Evolutionary conservation across 148 eudicot species (phyloP).

Genomic region (Persicaria tinctoria): DNA sequence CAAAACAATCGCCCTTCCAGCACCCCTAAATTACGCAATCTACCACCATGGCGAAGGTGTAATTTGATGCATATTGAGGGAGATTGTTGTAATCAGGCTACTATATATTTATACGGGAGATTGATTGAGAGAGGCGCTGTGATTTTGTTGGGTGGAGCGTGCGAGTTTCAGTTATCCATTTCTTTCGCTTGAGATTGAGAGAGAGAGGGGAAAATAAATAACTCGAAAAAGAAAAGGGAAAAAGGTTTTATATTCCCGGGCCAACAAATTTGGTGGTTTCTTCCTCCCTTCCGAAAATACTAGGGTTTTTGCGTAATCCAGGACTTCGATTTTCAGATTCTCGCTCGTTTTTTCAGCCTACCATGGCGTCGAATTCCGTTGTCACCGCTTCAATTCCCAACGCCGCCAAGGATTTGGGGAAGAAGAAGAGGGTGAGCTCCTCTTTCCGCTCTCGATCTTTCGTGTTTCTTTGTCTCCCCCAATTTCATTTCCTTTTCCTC

Average conservation of each 20-base stretch:
- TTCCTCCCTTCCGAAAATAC: constrained; percentile 8
- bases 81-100: neutral
- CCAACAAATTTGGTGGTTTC: constrained; percentile 3
- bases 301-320: constrained; percentile 10
- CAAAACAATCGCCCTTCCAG: neutral
- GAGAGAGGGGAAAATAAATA: neutral
- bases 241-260: neutral
- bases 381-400: constrained; percentile 58
- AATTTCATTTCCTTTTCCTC: neutral
- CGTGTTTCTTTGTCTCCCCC: neutral
- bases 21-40: neutral
- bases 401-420: constrained; percentile 59
- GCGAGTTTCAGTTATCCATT: constrained; percentile 61
- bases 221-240: too few relatives aligned
- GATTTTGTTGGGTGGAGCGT: constrained; percentile 31
- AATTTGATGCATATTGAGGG: neutral
- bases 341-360: constrained; percentile 2
- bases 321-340: neutral
- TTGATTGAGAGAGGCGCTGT: neutral
- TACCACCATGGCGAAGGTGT: neutral
- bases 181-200: constrained; percentile 13
- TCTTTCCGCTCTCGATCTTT: neutral
- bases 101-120: constrained; percentile 11
- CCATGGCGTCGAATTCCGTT: constrained; percentile 69
- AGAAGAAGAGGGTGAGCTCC: constrained; percentile 68